Percentiles rank a stretch among this genome's conserved stretches.
phyloP scores from a whole-genome alignment of 2,329 filamentous ascomycete species.

The Botryotinia calthae region DNA sequence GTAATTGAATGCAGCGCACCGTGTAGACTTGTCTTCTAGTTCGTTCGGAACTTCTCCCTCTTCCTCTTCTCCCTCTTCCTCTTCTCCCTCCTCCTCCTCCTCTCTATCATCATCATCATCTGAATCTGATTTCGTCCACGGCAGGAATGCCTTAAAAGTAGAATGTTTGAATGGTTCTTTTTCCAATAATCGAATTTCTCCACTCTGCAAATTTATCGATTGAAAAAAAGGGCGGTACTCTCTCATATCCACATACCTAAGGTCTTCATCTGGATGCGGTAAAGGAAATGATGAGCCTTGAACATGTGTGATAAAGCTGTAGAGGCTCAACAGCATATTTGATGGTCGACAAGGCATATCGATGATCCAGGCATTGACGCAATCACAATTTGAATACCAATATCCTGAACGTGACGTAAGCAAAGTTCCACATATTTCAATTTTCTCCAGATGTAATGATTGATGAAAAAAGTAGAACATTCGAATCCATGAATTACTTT shows the following conservation, averaged over 20 bases:
- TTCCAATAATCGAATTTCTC: neutral
- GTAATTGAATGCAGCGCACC: neutral
- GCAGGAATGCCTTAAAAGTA: neutral
- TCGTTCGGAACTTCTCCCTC: too few relatives aligned
- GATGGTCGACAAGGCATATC: too few relatives aligned
- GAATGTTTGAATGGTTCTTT: neutral
- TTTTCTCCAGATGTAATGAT: neutral
- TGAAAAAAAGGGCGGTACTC: neutral
- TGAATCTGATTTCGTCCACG: neutral
- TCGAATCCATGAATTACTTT: conserved; percentile 2
- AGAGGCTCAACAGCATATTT: neutral
- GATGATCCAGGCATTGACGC: too few relatives aligned
- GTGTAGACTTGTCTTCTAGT: neutral
- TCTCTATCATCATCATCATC: neutral
- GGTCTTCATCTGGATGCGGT: neutral
- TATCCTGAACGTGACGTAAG: neutral
- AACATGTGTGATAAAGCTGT: neutral
- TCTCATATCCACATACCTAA: neutral
- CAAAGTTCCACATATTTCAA: neutral
- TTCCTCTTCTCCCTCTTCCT: too few relatives aligned
- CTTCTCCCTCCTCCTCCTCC: too few relatives aligned
- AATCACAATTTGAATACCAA: neutral
- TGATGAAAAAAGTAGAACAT: neutral
- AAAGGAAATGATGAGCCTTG: neutral
- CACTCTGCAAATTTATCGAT: too few relatives aligned